These are phyloP conservation scores for Cercospora sesami DNA, from an alignment of 2,329 filamentous ascomycete species.

Conservation along the genomic window DNA sequence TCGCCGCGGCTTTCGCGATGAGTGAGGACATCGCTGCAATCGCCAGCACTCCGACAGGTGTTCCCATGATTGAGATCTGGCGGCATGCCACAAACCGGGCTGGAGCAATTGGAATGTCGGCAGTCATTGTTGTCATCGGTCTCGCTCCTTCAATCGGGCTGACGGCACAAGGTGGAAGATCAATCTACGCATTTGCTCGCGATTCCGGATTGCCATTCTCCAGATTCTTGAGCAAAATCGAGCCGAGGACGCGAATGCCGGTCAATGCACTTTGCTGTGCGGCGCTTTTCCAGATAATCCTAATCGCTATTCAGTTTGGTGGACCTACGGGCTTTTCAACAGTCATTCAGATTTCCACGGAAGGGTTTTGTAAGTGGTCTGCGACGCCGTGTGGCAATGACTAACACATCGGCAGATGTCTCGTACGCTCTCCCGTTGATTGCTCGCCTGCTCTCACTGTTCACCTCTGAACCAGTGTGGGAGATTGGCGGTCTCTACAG, in stretches of 20 bases:
- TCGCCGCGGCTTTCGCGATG: constrained; percentile 54
- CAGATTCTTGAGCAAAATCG: constrained; percentile 48
- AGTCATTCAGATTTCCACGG: constrained; percentile 58
- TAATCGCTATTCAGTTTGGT: constrained; percentile 48
- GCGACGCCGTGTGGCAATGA: not conserved
- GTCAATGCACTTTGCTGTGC: constrained; percentile 53
- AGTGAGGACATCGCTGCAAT: constrained; percentile 50
- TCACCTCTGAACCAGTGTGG: constrained; percentile 45
- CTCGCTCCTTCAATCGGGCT: constrained; percentile 50
- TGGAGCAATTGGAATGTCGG: constrained; percentile 49
- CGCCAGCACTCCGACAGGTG: constrained; percentile 49
- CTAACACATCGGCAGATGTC: constrained; percentile 40
- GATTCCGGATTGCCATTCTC: constrained; percentile 58
- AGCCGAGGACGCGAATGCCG: constrained; percentile 50
- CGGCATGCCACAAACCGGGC: constrained; percentile 51
- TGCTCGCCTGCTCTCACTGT: constrained; percentile 49
- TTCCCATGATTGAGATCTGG: constrained; percentile 57
- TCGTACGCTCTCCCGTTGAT: constrained; percentile 59
- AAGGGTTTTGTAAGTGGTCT: constrained; percentile 51
- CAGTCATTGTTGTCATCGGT: constrained; percentile 52
- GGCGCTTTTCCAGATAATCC: constrained; percentile 51
- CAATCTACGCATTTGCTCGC: constrained; percentile 52
- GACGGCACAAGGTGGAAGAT: constrained; percentile 51
- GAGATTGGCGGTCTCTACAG: constrained; percentile 44
- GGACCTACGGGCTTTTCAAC: constrained; percentile 47